Evolutionary conservation across 148 eudicot genomes (phyloP), one percentile per base, ranked within the genome.

Genomic region (Cornus florida): DNA sequence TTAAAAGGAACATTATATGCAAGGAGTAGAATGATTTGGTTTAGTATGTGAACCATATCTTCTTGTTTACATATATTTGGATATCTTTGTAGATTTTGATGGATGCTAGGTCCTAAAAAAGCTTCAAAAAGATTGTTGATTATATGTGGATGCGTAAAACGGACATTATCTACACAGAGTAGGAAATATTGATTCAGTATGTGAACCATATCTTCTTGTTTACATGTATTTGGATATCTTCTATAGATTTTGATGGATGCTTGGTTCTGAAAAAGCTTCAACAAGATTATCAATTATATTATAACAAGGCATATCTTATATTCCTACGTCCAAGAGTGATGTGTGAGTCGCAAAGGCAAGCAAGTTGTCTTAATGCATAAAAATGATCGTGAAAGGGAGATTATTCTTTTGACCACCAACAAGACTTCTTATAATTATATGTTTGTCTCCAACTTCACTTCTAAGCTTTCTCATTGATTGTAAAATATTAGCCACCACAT

Each of bases 391-490:
- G 22, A 20, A 39, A 38, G 48, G 13, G 46, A 70, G 23, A 70
- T 19, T 59, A 33, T 74, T 16, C 69, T 10, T 39, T 70, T 77
- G 74, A 77, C 74, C 22, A n/a, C 68, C 66, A 57, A 32, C 22
- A 38, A 14, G 6, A 50, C 33, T 53, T 70, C 16, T 70, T 62
- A 8, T 32, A 11, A 11, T 70, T 4, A 39, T 19, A 39, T 14
- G 4, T 7, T 32, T 69, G 72, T 35, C 46, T 7, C 48, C 35
- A 31, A 28, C 76, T 33, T 35, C 8, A 39, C 19, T 57, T 57
- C 50, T 33, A 60, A 74, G 66, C 20, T 43, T 53, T 53, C 59
- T 53, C 59, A 53, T 53, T 53, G 17, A 53, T 53, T 53, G 59
- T 53, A 16, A 16, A 16, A 16, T 53, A 53, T 2, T 43, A 43